Evolutionary conservation across 768 basidiomycete genomes (phyloP).

Genomic region (Zangia roseola): DNA sequence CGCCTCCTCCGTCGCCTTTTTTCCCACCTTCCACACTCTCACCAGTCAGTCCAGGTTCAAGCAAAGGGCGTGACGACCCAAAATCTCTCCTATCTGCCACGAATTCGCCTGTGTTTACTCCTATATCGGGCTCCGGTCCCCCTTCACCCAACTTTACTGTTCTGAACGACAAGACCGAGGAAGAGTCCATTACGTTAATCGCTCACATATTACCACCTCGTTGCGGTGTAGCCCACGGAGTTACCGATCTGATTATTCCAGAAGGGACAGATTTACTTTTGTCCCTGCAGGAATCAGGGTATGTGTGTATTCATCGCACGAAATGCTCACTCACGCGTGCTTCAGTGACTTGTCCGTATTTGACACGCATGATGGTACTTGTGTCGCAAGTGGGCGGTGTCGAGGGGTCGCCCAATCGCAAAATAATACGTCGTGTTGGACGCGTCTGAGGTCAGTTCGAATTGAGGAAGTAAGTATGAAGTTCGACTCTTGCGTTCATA

Average conservation of each 20-base stretch:
- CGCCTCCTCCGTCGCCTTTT: conserved; percentile 14
- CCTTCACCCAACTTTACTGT: conserved; percentile 31
- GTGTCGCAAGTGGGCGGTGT: conserved; percentile 27
- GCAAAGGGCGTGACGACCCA: conserved; percentile 30
- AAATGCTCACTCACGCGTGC: conserved; percentile 2
- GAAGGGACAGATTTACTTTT: conserved; percentile 44
- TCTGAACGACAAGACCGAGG: conserved; percentile 12
- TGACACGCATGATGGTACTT: conserved; percentile 50
- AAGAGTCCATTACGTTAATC: conserved; percentile 20
- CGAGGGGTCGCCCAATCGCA: neutral
- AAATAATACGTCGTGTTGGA: conserved; percentile 20
- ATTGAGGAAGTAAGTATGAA: conserved; percentile 16
- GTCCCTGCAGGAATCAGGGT: conserved; percentile 69
- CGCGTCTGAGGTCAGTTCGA: conserved; percentile 20
- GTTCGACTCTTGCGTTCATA: neutral
- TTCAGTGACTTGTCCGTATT: conserved; percentile 55
- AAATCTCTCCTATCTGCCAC: conserved; percentile 47
- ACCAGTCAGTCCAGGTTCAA: conserved; percentile 14
- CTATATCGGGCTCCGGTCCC: conserved; percentile 36
- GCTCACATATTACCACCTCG: conserved; percentile 48
- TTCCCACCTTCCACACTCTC: conserved; percentile 2
- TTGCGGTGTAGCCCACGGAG: conserved; percentile 37
- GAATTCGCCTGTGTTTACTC: conserved; percentile 42
- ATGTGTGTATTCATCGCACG: conserved; percentile 16
- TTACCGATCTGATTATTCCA: conserved; percentile 48